phyloP scores from a whole-genome alignment of 1,139 yeast genomes.

The Candida sp. region DNA sequence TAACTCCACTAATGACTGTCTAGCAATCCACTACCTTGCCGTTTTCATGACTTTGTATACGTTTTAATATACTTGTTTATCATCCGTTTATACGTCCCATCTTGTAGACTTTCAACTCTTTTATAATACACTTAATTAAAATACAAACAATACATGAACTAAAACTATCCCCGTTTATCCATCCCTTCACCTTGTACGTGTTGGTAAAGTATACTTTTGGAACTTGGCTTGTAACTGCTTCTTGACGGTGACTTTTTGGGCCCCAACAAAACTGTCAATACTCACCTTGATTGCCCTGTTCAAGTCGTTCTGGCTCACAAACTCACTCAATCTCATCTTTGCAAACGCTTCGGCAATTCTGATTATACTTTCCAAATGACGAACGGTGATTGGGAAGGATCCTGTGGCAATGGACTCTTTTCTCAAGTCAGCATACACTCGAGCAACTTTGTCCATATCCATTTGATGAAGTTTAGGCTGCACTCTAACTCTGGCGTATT shows the following conservation, averaged over 20 bases:
- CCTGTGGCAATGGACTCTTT: slow-evolving; percentile 92
- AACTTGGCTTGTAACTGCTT: slow-evolving; percentile 86
- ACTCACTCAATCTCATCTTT: slow-evolving; percentile 92
- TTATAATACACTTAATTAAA: neutral
- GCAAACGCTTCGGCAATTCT: slow-evolving; percentile 96
- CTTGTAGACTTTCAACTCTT: no score
- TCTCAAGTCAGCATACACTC: slow-evolving; percentile 93
- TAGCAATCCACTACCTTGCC: no score
- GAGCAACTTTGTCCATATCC: slow-evolving; percentile 93
- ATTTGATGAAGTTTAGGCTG: slow-evolving; percentile 88
- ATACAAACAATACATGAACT: slow-evolving; percentile 5
- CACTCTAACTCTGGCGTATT: slow-evolving; percentile 81
- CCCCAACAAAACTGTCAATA: slow-evolving; percentile 92
- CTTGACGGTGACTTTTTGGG: slow-evolving; percentile 92
- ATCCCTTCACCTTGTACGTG: slow-evolving; percentile 26
- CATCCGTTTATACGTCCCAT: no score
- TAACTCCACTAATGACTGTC: no score
- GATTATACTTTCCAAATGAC: slow-evolving; percentile 94
- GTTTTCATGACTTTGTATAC: no score
- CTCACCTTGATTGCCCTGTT: slow-evolving; percentile 93
- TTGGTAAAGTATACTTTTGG: slow-evolving; percentile 80
- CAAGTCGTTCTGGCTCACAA: slow-evolving; percentile 84
- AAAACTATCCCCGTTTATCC: slow-evolving; percentile 1
- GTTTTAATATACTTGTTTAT: no score
- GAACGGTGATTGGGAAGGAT: slow-evolving; percentile 96